Evolutionary conservation across 1,284 basidiomycete species (phyloP).

Genomic region (Sporisorium sorghi): DNA sequence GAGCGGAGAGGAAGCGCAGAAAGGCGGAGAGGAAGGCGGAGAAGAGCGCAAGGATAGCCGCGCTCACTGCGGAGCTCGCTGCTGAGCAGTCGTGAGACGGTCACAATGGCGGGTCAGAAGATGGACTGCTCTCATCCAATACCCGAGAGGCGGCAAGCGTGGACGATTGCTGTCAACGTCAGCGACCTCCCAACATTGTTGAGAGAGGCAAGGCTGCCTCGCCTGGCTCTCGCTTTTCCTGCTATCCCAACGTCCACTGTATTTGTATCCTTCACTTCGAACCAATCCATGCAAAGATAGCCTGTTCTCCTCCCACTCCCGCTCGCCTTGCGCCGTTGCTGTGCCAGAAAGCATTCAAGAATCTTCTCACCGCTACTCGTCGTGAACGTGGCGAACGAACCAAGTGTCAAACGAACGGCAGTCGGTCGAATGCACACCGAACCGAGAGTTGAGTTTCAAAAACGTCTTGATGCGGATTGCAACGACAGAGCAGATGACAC

Average conservation of each 20-base stretch:
- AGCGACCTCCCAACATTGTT: neutral
- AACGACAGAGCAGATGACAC: neutral
- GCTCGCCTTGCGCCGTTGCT: neutral
- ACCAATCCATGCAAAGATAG: conserved; percentile 2
- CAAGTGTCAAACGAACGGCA: neutral
- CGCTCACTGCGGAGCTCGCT: conserved; percentile 33
- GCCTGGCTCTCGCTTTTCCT: neutral
- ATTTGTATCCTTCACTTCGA: conserved; percentile 10
- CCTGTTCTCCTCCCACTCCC: neutral
- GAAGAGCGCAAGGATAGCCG: conserved; percentile 20
- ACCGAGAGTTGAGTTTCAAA: conserved; percentile 6
- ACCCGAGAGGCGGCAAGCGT: neutral
- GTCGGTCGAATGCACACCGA: neutral
- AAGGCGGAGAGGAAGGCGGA: conserved; percentile 37
- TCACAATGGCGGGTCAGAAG: neutral
- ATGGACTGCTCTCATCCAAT: neutral
- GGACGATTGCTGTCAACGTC: neutral
- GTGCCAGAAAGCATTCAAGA: neutral
- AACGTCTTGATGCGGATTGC: conserved; percentile 12
- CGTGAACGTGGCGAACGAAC: too few relatives aligned
- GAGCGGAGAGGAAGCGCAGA: conserved; percentile 18
- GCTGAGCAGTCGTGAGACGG: conserved; percentile 15
- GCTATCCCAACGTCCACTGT: neutral
- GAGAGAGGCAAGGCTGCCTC: neutral
- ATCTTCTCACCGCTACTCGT: too few relatives aligned